Conservation (phyloP, 192 early-diverging fungal species). For the Funneliformis mosseae region DNA sequence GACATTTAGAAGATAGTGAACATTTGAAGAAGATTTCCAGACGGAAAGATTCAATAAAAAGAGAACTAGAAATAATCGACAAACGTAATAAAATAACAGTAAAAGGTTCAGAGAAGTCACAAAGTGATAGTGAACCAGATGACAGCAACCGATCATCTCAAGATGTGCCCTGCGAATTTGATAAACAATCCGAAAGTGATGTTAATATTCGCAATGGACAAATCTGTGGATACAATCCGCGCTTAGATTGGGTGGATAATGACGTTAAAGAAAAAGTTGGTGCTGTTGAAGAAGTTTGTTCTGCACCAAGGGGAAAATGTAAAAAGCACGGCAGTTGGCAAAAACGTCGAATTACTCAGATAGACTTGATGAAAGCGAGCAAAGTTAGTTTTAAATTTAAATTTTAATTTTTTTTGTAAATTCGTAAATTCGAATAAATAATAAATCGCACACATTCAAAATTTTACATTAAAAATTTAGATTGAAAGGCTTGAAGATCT, state of each 20-base stretch:
- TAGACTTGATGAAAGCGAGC: slow-evolving; percentile 46
- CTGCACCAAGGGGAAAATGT: slow-evolving; percentile 41
- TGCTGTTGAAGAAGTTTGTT: slow-evolving; percentile 41
- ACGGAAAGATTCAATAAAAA: slow-evolving; percentile 34
- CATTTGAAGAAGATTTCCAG: slow-evolving; percentile 34
- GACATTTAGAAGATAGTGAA: slow-evolving; percentile 36
- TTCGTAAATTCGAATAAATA: background rate
- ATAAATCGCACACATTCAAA: slow-evolving; percentile 1
- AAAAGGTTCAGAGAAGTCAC: background rate
- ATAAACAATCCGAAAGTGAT: background rate
- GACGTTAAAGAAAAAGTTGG: background rate
- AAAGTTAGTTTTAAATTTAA: slow-evolving; percentile 34
- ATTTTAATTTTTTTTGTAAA: slow-evolving; percentile 1
- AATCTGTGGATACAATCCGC: slow-evolving; percentile 16
- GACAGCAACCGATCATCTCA: background rate
- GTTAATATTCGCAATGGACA: background rate
- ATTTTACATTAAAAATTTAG: slow-evolving; percentile 26
- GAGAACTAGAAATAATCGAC: slow-evolving; percentile 36
- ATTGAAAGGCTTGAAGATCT: slow-evolving; percentile 39
- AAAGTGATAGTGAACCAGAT: slow-evolving; percentile 7
- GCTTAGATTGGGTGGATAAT: slow-evolving; percentile 6
- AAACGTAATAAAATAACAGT: slow-evolving; percentile 35
- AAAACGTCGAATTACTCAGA: slow-evolving; percentile 43
- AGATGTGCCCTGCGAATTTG: background rate
- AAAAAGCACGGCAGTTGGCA: slow-evolving; percentile 55